A percentile compares a stretch with the other conserved stretches of the same genome.
These are phyloP conservation scores for Solanum virginianum DNA, from an alignment of 257 asterid genomes.

Conservation along the genomic window DNA sequence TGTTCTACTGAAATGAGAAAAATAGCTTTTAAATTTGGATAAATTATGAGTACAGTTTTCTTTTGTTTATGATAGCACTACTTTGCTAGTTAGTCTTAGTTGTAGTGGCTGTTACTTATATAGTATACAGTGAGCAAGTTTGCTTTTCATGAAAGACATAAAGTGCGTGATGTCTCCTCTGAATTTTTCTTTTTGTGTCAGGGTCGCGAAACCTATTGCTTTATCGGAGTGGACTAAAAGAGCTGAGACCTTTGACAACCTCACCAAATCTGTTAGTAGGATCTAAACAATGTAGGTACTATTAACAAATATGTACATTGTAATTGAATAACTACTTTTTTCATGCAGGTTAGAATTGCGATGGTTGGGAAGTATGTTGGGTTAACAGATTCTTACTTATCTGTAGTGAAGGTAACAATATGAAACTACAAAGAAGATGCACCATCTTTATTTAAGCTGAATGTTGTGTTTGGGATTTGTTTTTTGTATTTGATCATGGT, in stretches of 20 bases:
- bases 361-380: slow-evolving; percentile 99
- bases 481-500: not conserved
- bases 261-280: slow-evolving; percentile 61
- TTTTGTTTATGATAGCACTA: not conserved
- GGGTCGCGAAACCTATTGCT: slow-evolving; percentile 59
- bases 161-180: not conserved
- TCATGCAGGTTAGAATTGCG: slow-evolving; percentile 76
- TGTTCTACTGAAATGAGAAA: not conserved
- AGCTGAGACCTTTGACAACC: slow-evolving; percentile 80
- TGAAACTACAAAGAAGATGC: not conserved
- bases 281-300: not conserved
- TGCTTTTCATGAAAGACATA: not conserved
- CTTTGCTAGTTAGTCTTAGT: not conserved
- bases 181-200: slow-evolving; percentile 13
- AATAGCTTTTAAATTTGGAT: not conserved
- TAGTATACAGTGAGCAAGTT: not conserved
- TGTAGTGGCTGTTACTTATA: not conserved
- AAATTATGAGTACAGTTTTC: not conserved
- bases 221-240: slow-evolving; percentile 85
- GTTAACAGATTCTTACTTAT: slow-evolving; percentile 80
- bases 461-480: not conserved
- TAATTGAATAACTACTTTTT: slow-evolving; percentile 2
- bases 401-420: slow-evolving; percentile 76
- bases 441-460: not conserved
- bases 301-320: not conserved